A percentile compares a stretch with the other conserved stretches of the same genome.
phyloP scores from a whole-genome alignment of 1,139 yeast species.

The Pichia sp. region DNA sequence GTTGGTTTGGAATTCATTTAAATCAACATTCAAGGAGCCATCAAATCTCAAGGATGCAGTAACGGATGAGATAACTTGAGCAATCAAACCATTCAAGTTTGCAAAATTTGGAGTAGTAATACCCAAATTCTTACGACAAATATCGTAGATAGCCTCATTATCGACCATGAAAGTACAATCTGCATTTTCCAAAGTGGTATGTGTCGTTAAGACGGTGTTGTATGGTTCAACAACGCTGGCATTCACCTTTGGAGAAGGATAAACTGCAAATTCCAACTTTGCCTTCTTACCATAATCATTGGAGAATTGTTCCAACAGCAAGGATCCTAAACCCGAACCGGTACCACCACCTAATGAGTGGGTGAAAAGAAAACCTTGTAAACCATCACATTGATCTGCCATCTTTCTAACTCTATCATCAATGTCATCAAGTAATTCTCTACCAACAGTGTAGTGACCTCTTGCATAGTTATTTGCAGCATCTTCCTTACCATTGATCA shows the following conservation, averaged over 20 bases:
- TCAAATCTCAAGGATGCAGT: slow-evolving; percentile 98
- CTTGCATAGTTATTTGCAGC: slow-evolving; percentile 99
- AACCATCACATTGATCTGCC: slow-evolving; percentile 96
- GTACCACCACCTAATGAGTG: slow-evolving; percentile 99
- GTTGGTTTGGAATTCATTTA: slow-evolving; percentile 96
- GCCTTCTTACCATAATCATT: slow-evolving; percentile 94
- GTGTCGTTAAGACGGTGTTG: slow-evolving; percentile 94
- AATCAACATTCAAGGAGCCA: slow-evolving; percentile 93
- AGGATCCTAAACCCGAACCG: slow-evolving; percentile 96
- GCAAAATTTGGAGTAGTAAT: slow-evolving; percentile 85
- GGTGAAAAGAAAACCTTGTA: slow-evolving; percentile 95
- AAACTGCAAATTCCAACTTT: slow-evolving; percentile 94
- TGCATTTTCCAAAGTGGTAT: slow-evolving; percentile 94
- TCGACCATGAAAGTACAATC: slow-evolving; percentile 99
- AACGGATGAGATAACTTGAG: slow-evolving; percentile 96
- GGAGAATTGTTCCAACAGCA: slow-evolving; percentile 85
- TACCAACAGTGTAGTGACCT: slow-evolving; percentile 98
- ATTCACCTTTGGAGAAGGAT: slow-evolving; percentile 96
- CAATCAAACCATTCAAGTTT: slow-evolving; percentile 85
- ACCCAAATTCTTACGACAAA: slow-evolving; percentile 93
- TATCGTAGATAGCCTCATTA: slow-evolving; percentile 96
- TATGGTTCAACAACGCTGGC: slow-evolving; percentile 98
- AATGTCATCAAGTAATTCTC: slow-evolving; percentile 89
- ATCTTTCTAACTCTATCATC: slow-evolving; percentile 94
- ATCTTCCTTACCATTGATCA: slow-evolving; percentile 96